These are phyloP conservation scores for Phytophthora litchii DNA, from an alignment of 352 stramenopile species.

Conservation along the genomic window DNA sequence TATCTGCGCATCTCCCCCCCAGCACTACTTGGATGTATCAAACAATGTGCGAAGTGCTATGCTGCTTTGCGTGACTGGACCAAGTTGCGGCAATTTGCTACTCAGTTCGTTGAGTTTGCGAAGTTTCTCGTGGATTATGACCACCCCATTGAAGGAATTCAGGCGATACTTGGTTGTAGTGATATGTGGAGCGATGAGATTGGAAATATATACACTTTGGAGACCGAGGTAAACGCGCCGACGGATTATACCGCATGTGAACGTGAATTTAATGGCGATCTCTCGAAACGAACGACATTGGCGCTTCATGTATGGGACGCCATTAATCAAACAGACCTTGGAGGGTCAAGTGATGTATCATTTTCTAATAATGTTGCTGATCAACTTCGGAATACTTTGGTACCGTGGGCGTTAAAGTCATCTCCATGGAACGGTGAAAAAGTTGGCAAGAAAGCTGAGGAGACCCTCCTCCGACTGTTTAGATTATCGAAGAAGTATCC, in stretches of 20 bases:
- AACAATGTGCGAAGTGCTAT: constrained; percentile 60
- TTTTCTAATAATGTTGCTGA: constrained; percentile 3
- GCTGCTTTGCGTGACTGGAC: constrained; percentile 47
- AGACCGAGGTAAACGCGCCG: constrained; percentile 12
- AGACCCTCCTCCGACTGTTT: constrained; percentile 30
- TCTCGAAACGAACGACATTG: constrained; percentile 8
- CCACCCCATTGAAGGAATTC: constrained; percentile 28
- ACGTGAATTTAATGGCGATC: constrained; percentile 3
- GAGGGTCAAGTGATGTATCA: not conserved
- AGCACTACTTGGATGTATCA: constrained; percentile 49
- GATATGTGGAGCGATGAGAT: constrained; percentile 49
- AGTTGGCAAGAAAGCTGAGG: constrained; percentile 44
- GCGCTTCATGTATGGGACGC: constrained; percentile 37
- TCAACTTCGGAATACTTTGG: constrained; percentile 27
- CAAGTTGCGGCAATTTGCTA: constrained; percentile 40
- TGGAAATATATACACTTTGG: constrained; percentile 30
- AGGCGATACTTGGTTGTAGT: constrained; percentile 40
- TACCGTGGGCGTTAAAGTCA: constrained; percentile 41
- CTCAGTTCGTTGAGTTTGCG: constrained; percentile 32
- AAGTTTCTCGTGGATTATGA: constrained; percentile 28
- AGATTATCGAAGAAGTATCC: not conserved
- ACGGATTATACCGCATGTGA: not conserved
- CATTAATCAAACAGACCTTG: constrained; percentile 16
- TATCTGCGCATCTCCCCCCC: constrained; percentile 43
- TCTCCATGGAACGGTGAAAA: constrained; percentile 39